phyloP scores from a whole-genome alignment of 441 rosid genomes.

The Gossypium aridum region DNA sequence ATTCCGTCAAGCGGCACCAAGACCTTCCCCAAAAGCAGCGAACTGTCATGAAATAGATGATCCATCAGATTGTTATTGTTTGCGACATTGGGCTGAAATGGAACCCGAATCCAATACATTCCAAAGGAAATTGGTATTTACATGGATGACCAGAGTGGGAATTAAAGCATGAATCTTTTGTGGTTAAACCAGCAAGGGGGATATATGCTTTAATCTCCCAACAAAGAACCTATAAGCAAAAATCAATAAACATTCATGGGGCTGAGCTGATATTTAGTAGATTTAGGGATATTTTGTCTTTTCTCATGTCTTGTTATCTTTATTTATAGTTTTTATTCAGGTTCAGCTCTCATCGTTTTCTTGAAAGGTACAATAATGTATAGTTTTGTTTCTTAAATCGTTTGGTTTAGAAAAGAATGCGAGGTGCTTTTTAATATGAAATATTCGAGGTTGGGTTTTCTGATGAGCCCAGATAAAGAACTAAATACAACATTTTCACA shows the following conservation, averaged over 20 bases:
- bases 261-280: background rate
- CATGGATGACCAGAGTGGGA: background rate
- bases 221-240: background rate
- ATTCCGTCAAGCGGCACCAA: slow-evolving; percentile 16
- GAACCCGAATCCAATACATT: background rate
- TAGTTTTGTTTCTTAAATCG: background rate
- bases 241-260: background rate
- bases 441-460: background rate
- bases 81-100: background rate
- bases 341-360: background rate
- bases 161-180: background rate
- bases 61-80: background rate
- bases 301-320: background rate
- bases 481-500: background rate
- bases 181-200: background rate
- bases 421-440: background rate
- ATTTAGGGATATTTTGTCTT: background rate
- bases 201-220: background rate
- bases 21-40: slow-evolving; percentile 30
- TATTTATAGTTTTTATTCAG: background rate
- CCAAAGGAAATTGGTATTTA: background rate
- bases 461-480: background rate
- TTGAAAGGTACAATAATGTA: background rate
- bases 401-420: background rate
- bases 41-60: slow-evolving; percentile 36